phyloP scores from a whole-genome alignment of 176 grass and related monocot genomes.

The Elymus sibiricus region DNA sequence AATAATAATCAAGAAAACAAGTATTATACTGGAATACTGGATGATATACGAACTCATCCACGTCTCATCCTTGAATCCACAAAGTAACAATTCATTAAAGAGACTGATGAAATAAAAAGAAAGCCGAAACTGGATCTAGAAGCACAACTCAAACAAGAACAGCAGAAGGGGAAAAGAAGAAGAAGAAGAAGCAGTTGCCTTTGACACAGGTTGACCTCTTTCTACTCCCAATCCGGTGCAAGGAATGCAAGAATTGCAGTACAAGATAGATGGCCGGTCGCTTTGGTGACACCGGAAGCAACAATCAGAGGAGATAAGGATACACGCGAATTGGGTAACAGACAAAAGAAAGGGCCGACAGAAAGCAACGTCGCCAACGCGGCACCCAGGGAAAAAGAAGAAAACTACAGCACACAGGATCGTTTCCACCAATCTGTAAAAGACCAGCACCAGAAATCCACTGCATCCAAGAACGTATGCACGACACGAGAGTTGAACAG shows the following conservation, averaged over 20 bases:
- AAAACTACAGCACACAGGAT: slow-evolving; percentile 18
- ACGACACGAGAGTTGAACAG: background rate
- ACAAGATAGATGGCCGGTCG: background rate
- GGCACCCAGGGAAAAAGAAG: slow-evolving; percentile 16
- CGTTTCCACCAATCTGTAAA: background rate
- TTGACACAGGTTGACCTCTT: slow-evolving; percentile 36
- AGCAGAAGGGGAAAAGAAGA: background rate
- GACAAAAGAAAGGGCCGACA: slow-evolving; percentile 19
- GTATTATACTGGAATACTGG: background rate
- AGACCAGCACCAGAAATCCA: background rate
- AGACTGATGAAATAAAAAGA: background rate
- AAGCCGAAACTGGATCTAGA: slow-evolving; percentile 22
- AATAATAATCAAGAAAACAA: slow-evolving; percentile 12
- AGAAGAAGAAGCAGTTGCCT: background rate
- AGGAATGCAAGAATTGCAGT: background rate
- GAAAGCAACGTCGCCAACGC: slow-evolving; percentile 35
- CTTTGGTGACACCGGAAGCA: slow-evolving; percentile 18
- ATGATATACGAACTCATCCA: background rate
- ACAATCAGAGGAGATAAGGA: slow-evolving; percentile 26
- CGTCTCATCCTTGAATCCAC: background rate
- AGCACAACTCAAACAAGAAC: background rate
- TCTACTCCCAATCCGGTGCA: slow-evolving; percentile 28
- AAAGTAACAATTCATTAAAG: slow-evolving; percentile 19
- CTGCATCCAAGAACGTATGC: slow-evolving; percentile 6
- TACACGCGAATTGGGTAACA: slow-evolving; percentile 10